phyloP scores from a whole-genome alignment of 2,329 filamentous ascomycete genomes.

The Claviceps arundinis region DNA sequence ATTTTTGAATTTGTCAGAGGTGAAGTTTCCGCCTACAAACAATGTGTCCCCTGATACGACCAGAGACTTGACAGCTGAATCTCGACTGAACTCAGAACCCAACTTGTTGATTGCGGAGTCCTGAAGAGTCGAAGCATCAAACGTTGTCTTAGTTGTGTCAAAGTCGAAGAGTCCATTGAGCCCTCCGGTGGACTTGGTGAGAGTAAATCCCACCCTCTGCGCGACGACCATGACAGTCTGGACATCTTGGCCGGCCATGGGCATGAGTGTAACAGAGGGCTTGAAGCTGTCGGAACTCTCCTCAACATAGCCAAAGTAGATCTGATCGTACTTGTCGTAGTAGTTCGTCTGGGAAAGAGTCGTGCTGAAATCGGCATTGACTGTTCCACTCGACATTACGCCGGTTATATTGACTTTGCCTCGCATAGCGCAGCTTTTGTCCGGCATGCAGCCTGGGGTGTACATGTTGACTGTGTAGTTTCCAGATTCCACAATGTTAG shows the following conservation, averaged over 20 bases:
- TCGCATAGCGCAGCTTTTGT: constrained; percentile 60
- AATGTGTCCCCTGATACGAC: constrained; percentile 48
- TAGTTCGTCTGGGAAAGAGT: constrained; percentile 82
- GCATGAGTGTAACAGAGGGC: constrained; percentile 65
- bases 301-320: constrained; percentile 79
- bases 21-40: constrained; percentile 79
- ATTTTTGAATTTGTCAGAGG: constrained; percentile 53
- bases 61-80: constrained; percentile 60
- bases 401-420: constrained; percentile 75
- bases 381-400: constrained; percentile 42
- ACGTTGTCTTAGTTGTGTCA: constrained; percentile 42
- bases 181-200: constrained; percentile 61
- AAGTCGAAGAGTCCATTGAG: constrained; percentile 89
- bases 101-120: constrained; percentile 65
- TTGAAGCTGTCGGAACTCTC: constrained; percentile 59
- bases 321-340: constrained; percentile 90
- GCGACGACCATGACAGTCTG: constrained; percentile 68
- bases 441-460: constrained; percentile 79
- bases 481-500: constrained; percentile 76
- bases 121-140: constrained; percentile 50
- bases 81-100: constrained; percentile 52
- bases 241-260: constrained; percentile 48
- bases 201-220: constrained; percentile 67
- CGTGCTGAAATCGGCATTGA: constrained; percentile 37
- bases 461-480: constrained; percentile 87